Evolutionary conservation across 2,329 filamentous ascomycete genomes (phyloP).

Genomic region (Aaosphaeria arxii): DNA sequence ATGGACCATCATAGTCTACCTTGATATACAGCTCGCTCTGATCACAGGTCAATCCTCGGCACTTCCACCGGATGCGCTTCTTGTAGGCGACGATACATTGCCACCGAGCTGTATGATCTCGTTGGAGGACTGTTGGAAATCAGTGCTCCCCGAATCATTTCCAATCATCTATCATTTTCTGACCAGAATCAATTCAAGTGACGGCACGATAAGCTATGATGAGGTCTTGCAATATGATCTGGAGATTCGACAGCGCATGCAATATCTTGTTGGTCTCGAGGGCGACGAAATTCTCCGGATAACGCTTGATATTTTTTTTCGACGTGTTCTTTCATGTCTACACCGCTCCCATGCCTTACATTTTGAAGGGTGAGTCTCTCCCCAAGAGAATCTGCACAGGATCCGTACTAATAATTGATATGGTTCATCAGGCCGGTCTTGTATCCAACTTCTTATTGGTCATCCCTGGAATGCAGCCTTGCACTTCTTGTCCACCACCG

Average conservation of each 20-base stretch:
- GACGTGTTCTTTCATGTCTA: slow-evolving; percentile 22
- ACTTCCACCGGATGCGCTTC: slow-evolving; percentile 7
- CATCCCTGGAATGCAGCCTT: slow-evolving; percentile 27
- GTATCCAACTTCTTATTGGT: slow-evolving; percentile 29
- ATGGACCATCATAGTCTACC: slow-evolving; percentile 16
- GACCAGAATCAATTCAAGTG: slow-evolving; percentile 8
- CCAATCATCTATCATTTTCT: slow-evolving; percentile 12
- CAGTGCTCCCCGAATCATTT: slow-evolving; percentile 10
- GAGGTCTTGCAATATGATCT: slow-evolving; percentile 15
- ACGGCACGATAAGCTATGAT: slow-evolving; percentile 12
- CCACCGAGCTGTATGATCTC: neutral
- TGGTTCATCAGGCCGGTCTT: slow-evolving; percentile 3
- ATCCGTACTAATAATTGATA: too few relatives aligned
- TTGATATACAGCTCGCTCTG: slow-evolving; percentile 16
- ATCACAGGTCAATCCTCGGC: slow-evolving; percentile 16
- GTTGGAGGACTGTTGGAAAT: slow-evolving; percentile 10
- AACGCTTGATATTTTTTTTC: slow-evolving; percentile 24
- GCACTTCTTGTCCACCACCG: slow-evolving; percentile 27
- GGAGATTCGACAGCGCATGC: slow-evolving; percentile 9
- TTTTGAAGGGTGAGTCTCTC: slow-evolving; percentile 4
- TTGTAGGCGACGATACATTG: neutral
- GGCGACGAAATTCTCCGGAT: slow-evolving; percentile 6
- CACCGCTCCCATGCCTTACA: slow-evolving; percentile 22
- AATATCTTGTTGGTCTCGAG: slow-evolving; percentile 5
- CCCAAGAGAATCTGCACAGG: too few relatives aligned